Evolutionary conservation across 2,329 filamentous ascomycete genomes (phyloP).

Genomic region (Cladosporium sp.): DNA sequence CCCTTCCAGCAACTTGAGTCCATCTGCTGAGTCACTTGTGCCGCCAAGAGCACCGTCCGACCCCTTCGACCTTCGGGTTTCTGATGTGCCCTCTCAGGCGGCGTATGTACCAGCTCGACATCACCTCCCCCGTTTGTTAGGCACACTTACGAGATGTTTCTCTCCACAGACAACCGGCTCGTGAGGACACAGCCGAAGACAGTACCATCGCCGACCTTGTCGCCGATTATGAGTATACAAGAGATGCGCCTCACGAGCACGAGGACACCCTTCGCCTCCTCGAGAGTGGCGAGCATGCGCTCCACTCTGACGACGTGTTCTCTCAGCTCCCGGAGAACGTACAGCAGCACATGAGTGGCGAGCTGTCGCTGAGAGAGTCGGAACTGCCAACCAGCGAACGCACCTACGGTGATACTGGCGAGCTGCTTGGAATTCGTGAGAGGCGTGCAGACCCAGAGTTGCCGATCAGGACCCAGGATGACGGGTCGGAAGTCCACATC

Average conservation of each 20-base stretch:
- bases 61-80: conserved; percentile 7
- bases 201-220: conserved; percentile 24
- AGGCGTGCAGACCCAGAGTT: neutral
- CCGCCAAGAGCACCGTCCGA: conserved; percentile 7
- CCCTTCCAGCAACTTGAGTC: neutral
- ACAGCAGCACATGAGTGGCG: conserved; percentile 1
- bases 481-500: neutral
- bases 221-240: conserved; percentile 26
- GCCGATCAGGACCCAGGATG: neutral
- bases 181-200: conserved; percentile 10
- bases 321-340: neutral
- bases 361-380: neutral
- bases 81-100: conserved; percentile 14
- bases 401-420: conserved; percentile 29
- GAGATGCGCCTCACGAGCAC: neutral
- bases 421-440: conserved; percentile 25
- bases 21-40: conserved; percentile 8
- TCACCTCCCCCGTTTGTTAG: conserved; percentile 26
- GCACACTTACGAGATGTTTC: conserved; percentile 33
- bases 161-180: conserved; percentile 21
- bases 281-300: neutral
- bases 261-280: conserved; percentile 1
- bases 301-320: neutral
- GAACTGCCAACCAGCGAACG: conserved; percentile 29
- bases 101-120: conserved; percentile 28